Evolutionary conservation across 768 basidiomycete genomes (phyloP).

Genomic region (Candolleomyces eurysporus): DNA sequence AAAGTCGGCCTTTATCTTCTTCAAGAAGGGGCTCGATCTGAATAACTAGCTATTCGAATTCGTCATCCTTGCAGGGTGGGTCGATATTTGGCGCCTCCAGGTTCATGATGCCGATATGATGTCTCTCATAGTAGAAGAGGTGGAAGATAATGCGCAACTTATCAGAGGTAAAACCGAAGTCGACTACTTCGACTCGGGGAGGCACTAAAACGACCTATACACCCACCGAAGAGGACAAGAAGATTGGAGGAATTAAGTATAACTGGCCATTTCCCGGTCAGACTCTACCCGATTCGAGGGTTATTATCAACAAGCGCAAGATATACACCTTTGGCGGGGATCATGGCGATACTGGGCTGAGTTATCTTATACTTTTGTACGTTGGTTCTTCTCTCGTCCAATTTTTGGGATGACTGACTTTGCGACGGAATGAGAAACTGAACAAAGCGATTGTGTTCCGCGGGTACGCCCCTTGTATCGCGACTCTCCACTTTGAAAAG

Average conservation of each 20-base stretch:
- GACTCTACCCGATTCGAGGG: constrained; percentile 13
- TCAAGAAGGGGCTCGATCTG: too few relatives aligned
- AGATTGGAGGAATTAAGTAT: constrained; percentile 15
- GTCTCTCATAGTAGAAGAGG: neutral
- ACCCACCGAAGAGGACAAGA: constrained; percentile 11
- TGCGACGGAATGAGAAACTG: constrained; percentile 27
- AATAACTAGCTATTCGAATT: too few relatives aligned
- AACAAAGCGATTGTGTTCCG: constrained; percentile 37
- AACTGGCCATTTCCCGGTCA: constrained; percentile 23
- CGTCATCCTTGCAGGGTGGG: too few relatives aligned
- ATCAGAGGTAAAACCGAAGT: constrained; percentile 29
- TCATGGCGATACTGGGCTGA: constrained; percentile 25
- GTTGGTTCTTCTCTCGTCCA: constrained; percentile 11
- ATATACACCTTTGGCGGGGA: constrained; percentile 39
- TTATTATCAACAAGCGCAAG: constrained; percentile 26
- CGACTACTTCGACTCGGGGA: constrained; percentile 39
- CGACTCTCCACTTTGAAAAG: constrained; percentile 18
- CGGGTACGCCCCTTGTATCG: constrained; percentile 33
- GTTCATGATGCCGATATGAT: too few relatives aligned
- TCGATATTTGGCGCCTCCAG: too few relatives aligned
- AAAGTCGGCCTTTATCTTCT: too few relatives aligned
- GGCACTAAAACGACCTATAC: constrained; percentile 23
- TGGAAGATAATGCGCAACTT: constrained; percentile 24
- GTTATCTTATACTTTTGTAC: constrained; percentile 29
- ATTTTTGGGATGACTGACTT: neutral